A percentile compares a stretch with the other conserved stretches of the same genome.
These are phyloP conservation scores for Kluyveromyces wickerhamii DNA, from an alignment of 805 yeast species.

Conservation along the genomic window DNA sequence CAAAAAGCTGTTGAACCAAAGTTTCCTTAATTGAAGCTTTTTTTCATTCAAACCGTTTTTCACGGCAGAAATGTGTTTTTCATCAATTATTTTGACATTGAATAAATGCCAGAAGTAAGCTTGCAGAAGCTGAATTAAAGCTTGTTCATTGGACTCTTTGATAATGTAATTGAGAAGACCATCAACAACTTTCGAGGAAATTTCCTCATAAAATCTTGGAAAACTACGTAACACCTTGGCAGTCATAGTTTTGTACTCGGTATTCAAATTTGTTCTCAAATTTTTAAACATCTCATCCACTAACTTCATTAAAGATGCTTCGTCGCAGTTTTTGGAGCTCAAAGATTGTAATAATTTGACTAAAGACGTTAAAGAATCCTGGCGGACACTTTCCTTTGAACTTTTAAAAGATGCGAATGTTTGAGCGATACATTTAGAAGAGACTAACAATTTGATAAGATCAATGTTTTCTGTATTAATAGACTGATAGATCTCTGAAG, in stretches of 20 bases:
- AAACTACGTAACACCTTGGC: slow-evolving; percentile 37
- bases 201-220: slow-evolving; percentile 20
- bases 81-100: slow-evolving; percentile 19
- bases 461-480: slow-evolving; percentile 31
- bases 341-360: slow-evolving; percentile 21
- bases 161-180: slow-evolving; percentile 44
- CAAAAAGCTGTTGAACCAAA: slow-evolving; percentile 53
- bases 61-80: slow-evolving; percentile 30
- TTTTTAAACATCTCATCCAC: slow-evolving; percentile 48
- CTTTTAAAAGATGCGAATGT: slow-evolving; percentile 55
- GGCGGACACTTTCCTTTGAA: slow-evolving; percentile 58
- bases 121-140: slow-evolving; percentile 42
- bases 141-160: slow-evolving; percentile 71
- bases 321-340: slow-evolving; percentile 17
- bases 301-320: slow-evolving; percentile 28
- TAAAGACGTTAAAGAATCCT: slow-evolving; percentile 36
- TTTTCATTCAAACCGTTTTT: slow-evolving; percentile 59
- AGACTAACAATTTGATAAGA: slow-evolving; percentile 33
- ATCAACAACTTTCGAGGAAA: slow-evolving; percentile 34
- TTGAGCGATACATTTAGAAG: slow-evolving; percentile 44
- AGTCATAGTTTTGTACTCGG: slow-evolving; percentile 57
- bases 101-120: slow-evolving; percentile 43
- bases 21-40: slow-evolving; percentile 50
- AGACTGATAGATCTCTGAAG: slow-evolving; percentile 39
- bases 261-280: slow-evolving; percentile 49